Base-by-base conservation (phyloP, 2,329 filamentous ascomycete species). In the Aspergillus pseudonomiae region DNA sequence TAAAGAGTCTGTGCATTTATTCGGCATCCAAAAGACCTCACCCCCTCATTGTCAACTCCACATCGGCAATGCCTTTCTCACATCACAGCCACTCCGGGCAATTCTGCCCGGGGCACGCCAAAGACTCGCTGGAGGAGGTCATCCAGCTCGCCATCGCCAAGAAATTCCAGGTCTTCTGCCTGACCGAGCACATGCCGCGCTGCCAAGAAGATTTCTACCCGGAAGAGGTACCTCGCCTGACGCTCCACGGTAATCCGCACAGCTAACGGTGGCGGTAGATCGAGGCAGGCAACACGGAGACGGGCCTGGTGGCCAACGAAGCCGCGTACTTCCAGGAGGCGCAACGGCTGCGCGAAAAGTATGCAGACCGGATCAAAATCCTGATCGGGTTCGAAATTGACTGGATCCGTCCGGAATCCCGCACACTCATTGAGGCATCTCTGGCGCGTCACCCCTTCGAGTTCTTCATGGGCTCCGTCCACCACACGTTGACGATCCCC, bases 31-130 rank as follows among this genome's bases (percentile, higher is more conserved):
- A 36, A 36, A 14, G 3, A 26, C n/a, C 32, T 24, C 30, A 11
- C 45, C 6, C 11, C 11, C 6, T 24, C 9, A 11, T 26, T 21
- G 14, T 4, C 7, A 19, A 2, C 34, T 16, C 32, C 4, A 34
- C 48, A 21, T 6, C 7, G 10, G 55, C 28, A 28, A 98, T 98
- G 95, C 94, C 94, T 1, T 97, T 96, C 81, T 96, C 95, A 5
- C 96, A 98, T 83, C 95, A 99, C 80, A 96, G 93, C 74, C 95
- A 99, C 81, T 98, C 95, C 43, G 95, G 95, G 67, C 92, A 99
- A 77, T 99, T 99, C 83, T 99, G 95, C 82, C 89, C 89, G 11
- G 88, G 90, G 70, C 95, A 99, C 82, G 95, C 95, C 57, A 88
- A 90, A 75, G 88, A 96, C 76, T 85, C 88, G 24, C 86, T 99